Conservation (phyloP, 129 eudicot genomes). For the Artemisia annua region DNA sequence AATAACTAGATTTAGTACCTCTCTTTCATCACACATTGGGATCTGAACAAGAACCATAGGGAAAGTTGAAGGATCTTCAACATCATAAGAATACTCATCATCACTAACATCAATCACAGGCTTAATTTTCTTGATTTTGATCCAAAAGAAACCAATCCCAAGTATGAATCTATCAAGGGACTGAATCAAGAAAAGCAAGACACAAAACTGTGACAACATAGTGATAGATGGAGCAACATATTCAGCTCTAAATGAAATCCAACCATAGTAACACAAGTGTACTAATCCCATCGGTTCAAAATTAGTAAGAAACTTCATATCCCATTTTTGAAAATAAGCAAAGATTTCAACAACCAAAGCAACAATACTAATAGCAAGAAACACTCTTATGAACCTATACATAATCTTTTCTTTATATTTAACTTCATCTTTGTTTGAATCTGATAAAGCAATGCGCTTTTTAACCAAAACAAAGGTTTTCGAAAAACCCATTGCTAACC, state of each 20-base stretch:
- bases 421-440: conserved; percentile 60
- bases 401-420: conserved; percentile 57
- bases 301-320: conserved; percentile 57
- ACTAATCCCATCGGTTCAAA: conserved; percentile 53
- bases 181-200: conserved; percentile 81
- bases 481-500: conserved; percentile 52
- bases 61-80: conserved; percentile 58
- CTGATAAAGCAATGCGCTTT: conserved; percentile 59
- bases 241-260: conserved; percentile 71
- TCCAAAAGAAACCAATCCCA: conserved; percentile 87
- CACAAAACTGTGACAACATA: conserved; percentile 59
- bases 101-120: conserved; percentile 47
- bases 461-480: conserved; percentile 42
- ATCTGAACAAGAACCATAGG: conserved; percentile 98
- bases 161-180: conserved; percentile 73
- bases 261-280: conserved; percentile 61
- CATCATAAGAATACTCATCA: conserved; percentile 42
- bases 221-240: conserved; percentile 67
- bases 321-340: conserved; percentile 77
- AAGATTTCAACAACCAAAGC: conserved; percentile 68
- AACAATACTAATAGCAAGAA: conserved; percentile 58
- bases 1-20: conserved; percentile 42
- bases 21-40: conserved; percentile 95
- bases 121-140: conserved; percentile 63
- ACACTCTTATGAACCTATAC: conserved; percentile 67